Evolutionary conservation across 306 rosid genomes (phyloP), one percentile per base, ranked within the genome.

Genomic region (Castanea sativa): DNA sequence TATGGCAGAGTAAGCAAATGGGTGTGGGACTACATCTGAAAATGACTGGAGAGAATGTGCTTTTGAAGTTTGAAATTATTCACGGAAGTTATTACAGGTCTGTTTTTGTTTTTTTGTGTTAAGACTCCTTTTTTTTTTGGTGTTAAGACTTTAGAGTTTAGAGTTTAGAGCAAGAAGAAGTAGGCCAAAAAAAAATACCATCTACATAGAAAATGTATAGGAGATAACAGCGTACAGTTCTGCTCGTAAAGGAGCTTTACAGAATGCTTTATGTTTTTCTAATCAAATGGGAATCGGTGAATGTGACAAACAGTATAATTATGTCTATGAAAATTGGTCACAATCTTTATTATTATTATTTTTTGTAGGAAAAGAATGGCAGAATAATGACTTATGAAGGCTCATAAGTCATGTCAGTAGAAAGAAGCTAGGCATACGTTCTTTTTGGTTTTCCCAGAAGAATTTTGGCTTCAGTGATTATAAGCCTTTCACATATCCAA

Each of bases 31-130:
- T 63, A 72, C 56, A 35, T 9, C 52, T 71, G 74, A 61, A 71
- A 76, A 61, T 18, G 84, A 69, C 69, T 41, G 71, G 73, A 69
- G 76, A 70, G 73, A 75, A 61, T 10, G 16, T 67, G 71, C 12
- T 67, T 19, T 67, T 5, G 29, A 2, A 16, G 45, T 64, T 6
- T 64, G 45, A 64, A 64, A 41, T 64, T 19, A 19, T 35, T 67
- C 71, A 65, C 25, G 20, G 71, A 65, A 16, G 41, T 14, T 49
- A 49, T 49, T 63, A 30, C 43, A 6, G 23, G 14, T 1, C 38
- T 29, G 4, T 58, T 4, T 20, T 21, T 58, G 27, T 58, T 10
- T 58, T 58, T 21, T 21, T 58, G 64, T 10, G 64, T 21, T 58
- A 23, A 4, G 15, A 49, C 1, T 45, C 1, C 6, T 6, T 41